Conservation (phyloP, 305 asterid species). For the Lippia alba region DNA sequence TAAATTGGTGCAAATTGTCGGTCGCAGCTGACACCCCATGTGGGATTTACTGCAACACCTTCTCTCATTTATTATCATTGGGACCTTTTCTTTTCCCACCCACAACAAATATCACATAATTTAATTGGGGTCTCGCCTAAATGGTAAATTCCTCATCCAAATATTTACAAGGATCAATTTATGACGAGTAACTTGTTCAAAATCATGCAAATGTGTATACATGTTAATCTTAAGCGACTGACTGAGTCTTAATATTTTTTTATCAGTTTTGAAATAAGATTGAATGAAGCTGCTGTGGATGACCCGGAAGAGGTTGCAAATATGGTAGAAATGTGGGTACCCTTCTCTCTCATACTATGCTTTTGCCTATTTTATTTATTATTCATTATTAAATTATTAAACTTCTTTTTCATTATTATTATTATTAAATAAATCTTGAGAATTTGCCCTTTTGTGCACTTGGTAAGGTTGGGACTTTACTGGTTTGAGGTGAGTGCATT, state of each 20-base stretch:
- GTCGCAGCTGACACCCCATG: slow-evolving; percentile 52
- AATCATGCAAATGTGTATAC: slow-evolving; percentile 20
- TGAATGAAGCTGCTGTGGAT: slow-evolving; percentile 75
- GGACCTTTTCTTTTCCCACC: slow-evolving; percentile 19
- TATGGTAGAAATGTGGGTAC: slow-evolving; percentile 79
- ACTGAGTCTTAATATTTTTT: slow-evolving; percentile 4
- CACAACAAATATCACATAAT: neutral
- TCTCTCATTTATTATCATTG: slow-evolving; percentile 30
- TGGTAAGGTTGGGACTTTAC: neutral
- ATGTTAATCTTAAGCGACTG: slow-evolving; percentile 18
- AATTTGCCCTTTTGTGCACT: slow-evolving; percentile 18
- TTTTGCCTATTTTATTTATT: neutral
- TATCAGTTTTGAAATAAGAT: slow-evolving; percentile 52
- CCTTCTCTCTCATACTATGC: neutral
- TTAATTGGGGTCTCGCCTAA: slow-evolving; percentile 17
- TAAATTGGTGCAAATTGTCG: slow-evolving; percentile 31
- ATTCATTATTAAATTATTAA: neutral
- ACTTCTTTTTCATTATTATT: neutral
- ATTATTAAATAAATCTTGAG: neutral
- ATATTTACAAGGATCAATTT: slow-evolving; percentile 22
- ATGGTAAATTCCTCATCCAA: slow-evolving; percentile 40
- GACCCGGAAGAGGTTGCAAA: slow-evolving; percentile 88
- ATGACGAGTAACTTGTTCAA: neutral
- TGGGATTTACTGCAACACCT: slow-evolving; percentile 36
- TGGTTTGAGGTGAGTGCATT: slow-evolving; percentile 30